Evolutionary conservation across 2,329 filamentous ascomycete species (phyloP).

Genomic region (Microascus cirrosus): DNA sequence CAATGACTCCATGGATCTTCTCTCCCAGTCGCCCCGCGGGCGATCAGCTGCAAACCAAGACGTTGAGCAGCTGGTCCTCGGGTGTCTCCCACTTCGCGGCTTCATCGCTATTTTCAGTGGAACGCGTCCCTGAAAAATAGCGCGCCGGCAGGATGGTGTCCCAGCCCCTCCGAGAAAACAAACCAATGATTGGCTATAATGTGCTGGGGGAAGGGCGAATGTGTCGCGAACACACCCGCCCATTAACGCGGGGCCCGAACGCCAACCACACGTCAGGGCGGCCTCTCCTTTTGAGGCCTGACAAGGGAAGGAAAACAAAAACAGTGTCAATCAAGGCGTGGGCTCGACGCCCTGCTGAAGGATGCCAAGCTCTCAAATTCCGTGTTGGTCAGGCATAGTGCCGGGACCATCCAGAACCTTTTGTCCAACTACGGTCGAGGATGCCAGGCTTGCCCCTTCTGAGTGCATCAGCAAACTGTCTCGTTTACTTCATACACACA

Average conservation of each 20-base stretch:
- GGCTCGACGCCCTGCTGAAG: too few relatives aligned
- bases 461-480: too few relatives aligned
- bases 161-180: neutral
- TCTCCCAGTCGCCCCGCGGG: too few relatives aligned
- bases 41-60: neutral
- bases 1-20: too few relatives aligned
- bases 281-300: neutral
- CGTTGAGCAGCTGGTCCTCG: neutral
- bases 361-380: too few relatives aligned
- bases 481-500: too few relatives aligned
- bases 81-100: neutral
- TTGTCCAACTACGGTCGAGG: too few relatives aligned
- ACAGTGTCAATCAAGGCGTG: neutral
- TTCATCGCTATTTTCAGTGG: neutral
- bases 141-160: neutral
- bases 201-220: neutral
- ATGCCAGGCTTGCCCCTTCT: too few relatives aligned
- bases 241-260: neutral
- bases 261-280: neutral
- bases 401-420: too few relatives aligned
- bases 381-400: too few relatives aligned
- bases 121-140: neutral
- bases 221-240: neutral
- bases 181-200: neutral
- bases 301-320: neutral